These are phyloP conservation scores for Nannochloris sp. DNA, from an alignment of 139 green algal genomes.

Conservation along the genomic window DNA sequence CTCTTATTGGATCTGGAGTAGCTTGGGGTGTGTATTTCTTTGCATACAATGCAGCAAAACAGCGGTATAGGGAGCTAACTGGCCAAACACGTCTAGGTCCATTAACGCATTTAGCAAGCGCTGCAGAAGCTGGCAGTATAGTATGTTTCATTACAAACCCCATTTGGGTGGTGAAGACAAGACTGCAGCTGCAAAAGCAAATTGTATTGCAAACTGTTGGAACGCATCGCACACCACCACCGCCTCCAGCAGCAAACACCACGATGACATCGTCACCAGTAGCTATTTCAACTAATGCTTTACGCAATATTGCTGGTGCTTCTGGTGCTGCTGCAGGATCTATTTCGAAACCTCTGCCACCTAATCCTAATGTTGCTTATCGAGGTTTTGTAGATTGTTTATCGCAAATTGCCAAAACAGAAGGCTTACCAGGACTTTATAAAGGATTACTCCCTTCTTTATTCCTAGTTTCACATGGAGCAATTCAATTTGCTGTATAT, in stretches of 20 bases:
- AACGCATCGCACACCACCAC: not conserved
- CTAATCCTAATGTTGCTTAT: no score
- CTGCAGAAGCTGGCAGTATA: slow-evolving; percentile 66
- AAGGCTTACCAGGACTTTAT: slow-evolving; percentile 83
- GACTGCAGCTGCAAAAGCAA: slow-evolving; percentile 73
- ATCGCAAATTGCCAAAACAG: slow-evolving; percentile 52
- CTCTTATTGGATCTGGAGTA: slow-evolving; percentile 62
- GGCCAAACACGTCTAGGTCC: slow-evolving; percentile 23
- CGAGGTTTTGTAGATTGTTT: slow-evolving; percentile 64
- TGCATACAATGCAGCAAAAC: slow-evolving; percentile 70
- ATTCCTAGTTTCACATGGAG: slow-evolving; percentile 84
- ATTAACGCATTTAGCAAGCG: slow-evolving; percentile 57
- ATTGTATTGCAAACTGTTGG: not conserved
- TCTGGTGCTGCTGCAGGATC: not conserved
- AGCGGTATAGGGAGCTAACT: slow-evolving; percentile 17
- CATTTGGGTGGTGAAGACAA: slow-evolving; percentile 91
- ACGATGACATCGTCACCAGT: not conserved
- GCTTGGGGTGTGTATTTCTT: slow-evolving; percentile 82
- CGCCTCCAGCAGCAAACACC: not conserved
- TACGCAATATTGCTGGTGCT: not conserved
- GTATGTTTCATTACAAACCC: slow-evolving; percentile 85
- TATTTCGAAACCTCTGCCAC: not conserved
- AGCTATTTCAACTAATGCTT: not conserved
- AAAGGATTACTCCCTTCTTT: slow-evolving; percentile 78
- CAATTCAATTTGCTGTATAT: slow-evolving; percentile 94